A percentile compares a stretch with the other conserved stretches of the same genome.
These are phyloP conservation scores for Cordyceps militaris DNA, from an alignment of 2,329 filamentous ascomycete genomes.

Conservation along the genomic window DNA sequence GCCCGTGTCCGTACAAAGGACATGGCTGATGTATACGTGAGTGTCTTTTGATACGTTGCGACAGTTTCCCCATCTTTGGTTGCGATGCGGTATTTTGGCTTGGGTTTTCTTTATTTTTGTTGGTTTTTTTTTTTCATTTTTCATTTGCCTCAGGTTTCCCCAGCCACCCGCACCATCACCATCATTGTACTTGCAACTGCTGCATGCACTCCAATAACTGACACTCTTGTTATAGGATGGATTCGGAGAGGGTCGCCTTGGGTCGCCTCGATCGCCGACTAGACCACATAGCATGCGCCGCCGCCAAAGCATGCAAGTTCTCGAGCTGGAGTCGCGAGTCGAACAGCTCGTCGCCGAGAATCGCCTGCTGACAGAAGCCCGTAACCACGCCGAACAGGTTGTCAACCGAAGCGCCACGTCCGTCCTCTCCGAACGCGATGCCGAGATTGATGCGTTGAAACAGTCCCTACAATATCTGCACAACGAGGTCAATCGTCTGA, in stretches of 20 bases:
- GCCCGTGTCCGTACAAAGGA: conserved; percentile 75
- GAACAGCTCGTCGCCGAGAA: conserved; percentile 85
- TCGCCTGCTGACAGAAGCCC: conserved; percentile 66
- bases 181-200: neutral
- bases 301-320: conserved; percentile 93
- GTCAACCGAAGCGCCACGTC: conserved; percentile 59
- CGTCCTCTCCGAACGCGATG: conserved; percentile 72
- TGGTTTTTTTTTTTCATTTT: conserved; percentile 3
- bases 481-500: conserved; percentile 72
- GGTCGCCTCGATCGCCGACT: conserved; percentile 85
- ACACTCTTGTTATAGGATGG: conserved; percentile 60
- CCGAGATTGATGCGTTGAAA: conserved; percentile 76
- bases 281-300: conserved; percentile 93
- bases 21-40: conserved; percentile 93
- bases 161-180: conserved; percentile 1
- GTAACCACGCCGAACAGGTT: conserved; percentile 59
- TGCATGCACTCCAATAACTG: conserved; percentile 12
- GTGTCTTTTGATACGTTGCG: conserved; percentile 34
- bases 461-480: conserved; percentile 73
- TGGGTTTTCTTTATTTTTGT: conserved; percentile 1
- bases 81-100: neutral
- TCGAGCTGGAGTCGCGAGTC: conserved; percentile 81
- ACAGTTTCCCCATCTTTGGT: conserved; percentile 7
- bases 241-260: conserved; percentile 79
- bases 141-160: neutral